phyloP scores from a whole-genome alignment of 345 rosid genomes.

The Nasturtium officinale region DNA sequence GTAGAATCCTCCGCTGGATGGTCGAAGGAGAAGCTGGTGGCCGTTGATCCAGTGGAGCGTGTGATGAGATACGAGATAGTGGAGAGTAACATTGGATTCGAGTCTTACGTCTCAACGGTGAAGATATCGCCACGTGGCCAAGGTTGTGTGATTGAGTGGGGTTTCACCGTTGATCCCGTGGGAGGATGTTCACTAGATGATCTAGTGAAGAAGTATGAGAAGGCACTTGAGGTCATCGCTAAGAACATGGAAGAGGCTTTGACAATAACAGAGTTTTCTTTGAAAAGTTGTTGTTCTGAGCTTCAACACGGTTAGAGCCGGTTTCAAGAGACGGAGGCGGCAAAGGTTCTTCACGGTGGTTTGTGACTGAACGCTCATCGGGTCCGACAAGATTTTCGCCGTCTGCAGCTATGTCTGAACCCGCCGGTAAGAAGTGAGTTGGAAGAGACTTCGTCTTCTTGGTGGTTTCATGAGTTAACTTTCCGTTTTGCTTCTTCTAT shows the following conservation, averaged over 20 bases:
- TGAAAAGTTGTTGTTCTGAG: neutral
- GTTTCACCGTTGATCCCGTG: slow-evolving; percentile 58
- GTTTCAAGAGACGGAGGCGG: no score
- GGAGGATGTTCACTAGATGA: slow-evolving; percentile 50
- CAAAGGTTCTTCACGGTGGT: no score
- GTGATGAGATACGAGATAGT: slow-evolving; percentile 55
- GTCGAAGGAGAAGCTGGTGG: slow-evolving; percentile 56
- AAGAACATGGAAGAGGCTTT: slow-evolving; percentile 41
- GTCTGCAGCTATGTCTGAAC: no score
- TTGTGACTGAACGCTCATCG: no score
- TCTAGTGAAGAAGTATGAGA: slow-evolving; percentile 41
- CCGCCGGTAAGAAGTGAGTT: no score
- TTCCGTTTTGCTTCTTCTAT: no score
- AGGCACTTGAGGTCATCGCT: slow-evolving; percentile 23
- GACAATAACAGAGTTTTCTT: slow-evolving; percentile 1
- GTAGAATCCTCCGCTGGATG: slow-evolving; percentile 36
- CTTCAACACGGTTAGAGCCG: no score
- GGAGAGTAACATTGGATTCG: slow-evolving; percentile 61
- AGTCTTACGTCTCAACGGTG: slow-evolving; percentile 56
- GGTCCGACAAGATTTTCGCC: no score
- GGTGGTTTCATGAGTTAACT: no score
- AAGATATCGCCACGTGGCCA: slow-evolving; percentile 38
- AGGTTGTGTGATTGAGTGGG: slow-evolving; percentile 70
- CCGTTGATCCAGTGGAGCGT: slow-evolving; percentile 46
- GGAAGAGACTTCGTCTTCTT: no score